A percentile compares a stretch with the other conserved stretches of the same genome.
Conservation (phyloP, 139 green algal genomes). For the Zygnema cylindricum region DNA sequence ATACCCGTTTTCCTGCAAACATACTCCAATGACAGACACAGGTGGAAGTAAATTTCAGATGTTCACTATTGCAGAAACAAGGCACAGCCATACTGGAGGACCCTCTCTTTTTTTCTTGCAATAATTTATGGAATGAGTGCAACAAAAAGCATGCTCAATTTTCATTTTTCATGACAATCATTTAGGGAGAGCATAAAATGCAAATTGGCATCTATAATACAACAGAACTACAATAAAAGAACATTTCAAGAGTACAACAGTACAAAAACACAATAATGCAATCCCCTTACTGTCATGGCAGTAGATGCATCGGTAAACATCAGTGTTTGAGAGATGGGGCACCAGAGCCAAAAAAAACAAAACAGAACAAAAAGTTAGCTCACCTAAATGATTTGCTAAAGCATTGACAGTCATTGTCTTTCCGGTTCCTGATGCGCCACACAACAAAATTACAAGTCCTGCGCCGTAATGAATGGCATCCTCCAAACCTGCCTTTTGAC, state of each 20-base stretch:
- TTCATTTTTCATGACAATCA: too few relatives aligned
- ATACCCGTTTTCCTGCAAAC: conserved; percentile 31
- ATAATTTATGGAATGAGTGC: too few relatives aligned
- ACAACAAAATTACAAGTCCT: conserved; percentile 26
- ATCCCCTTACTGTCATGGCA: conserved; percentile 4
- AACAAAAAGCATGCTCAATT: too few relatives aligned
- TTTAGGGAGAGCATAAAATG: too few relatives aligned
- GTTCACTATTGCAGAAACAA: too few relatives aligned
- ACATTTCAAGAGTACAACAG: too few relatives aligned
- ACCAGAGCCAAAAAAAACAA: conserved; percentile 1
- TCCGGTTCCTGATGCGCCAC: conserved; percentile 17
- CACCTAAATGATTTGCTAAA: conserved; percentile 33
- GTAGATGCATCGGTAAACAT: background rate
- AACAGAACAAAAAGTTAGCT: background rate
- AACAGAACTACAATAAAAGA: too few relatives aligned
- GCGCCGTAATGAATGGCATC: conserved; percentile 14
- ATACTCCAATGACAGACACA: too few relatives aligned
- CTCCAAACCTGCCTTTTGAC: conserved; percentile 13
- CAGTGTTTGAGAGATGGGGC: background rate
- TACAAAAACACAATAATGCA: background rate
- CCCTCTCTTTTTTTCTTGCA: too few relatives aligned
- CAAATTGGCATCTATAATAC: too few relatives aligned
- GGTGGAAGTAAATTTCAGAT: background rate
- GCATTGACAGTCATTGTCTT: conserved; percentile 52
- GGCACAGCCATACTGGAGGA: too few relatives aligned